A percentile compares a stretch with the other conserved stretches of the same genome.
These are phyloP conservation scores for Euptelea pleiosperma DNA, from an alignment of 164 flowering plant species.

Conservation along the genomic window DNA sequence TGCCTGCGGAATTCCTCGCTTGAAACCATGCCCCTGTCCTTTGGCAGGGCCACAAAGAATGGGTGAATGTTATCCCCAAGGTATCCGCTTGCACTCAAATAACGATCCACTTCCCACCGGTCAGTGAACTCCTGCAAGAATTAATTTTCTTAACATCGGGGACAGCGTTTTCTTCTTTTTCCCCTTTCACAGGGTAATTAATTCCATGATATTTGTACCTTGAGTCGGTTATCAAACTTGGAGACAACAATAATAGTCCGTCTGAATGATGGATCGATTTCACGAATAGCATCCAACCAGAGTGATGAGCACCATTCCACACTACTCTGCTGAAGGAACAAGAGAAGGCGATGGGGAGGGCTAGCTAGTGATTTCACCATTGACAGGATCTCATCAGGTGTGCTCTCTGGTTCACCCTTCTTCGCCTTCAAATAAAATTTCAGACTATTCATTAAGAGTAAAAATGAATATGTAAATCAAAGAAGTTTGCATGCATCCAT, in stretches of 20 bases:
- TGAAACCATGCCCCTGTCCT: constrained; percentile 67
- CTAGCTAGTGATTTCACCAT: constrained; percentile 95
- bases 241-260: constrained; percentile 90
- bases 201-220: constrained; percentile 42
- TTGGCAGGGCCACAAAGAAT: constrained; percentile 90
- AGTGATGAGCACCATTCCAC: constrained; percentile 98
- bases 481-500: background rate
- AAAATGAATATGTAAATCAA: background rate
- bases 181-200: background rate
- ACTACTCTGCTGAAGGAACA: constrained; percentile 98
- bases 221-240: constrained; percentile 94
- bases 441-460: background rate
- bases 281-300: constrained; percentile 93
- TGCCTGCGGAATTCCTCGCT: constrained; percentile 95
- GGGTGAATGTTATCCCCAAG: constrained; percentile 87
- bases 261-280: constrained; percentile 81
- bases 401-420: constrained; percentile 93
- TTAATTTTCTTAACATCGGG: background rate
- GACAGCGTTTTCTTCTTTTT: background rate
- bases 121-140: constrained; percentile 80
- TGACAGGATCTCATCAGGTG: constrained; percentile 88
- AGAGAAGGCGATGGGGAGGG: constrained; percentile 91
- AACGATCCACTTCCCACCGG: constrained; percentile 96
- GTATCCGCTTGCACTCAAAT: constrained; percentile 93
- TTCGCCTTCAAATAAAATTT: constrained; percentile 56